These are phyloP conservation scores for Syzygium jambos DNA, from an alignment of 345 rosid species.

Conservation along the genomic window DNA sequence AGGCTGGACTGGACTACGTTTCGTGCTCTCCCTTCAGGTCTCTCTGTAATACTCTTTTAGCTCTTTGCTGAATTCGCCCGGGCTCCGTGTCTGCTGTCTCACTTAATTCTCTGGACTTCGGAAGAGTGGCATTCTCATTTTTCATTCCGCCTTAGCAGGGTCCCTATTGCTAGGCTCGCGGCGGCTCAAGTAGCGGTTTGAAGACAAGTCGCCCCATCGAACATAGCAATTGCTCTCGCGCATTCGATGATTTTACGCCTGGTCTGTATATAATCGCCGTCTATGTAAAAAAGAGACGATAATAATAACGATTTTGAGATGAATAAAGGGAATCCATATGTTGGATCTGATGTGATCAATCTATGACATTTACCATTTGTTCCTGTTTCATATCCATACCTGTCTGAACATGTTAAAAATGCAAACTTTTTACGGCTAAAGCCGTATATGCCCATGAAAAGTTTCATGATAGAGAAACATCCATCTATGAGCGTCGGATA, in stretches of 20 bases:
- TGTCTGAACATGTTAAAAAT: neutral
- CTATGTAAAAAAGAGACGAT: neutral
- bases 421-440: neutral
- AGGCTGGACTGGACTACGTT: conserved; percentile 88
- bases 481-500: neutral
- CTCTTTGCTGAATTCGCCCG: neutral
- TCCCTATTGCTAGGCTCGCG: conserved; percentile 91
- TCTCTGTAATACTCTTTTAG: neutral
- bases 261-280: neutral
- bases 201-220: neutral
- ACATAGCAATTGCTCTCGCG: neutral
- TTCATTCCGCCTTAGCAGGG: conserved; percentile 21
- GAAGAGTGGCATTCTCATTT: neutral
- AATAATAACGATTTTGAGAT: neutral
- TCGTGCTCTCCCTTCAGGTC: conserved; percentile 99
- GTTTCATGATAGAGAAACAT: neutral
- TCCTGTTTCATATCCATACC: neutral
- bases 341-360: neutral
- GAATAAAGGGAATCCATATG: neutral
- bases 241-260: neutral
- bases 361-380: neutral
- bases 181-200: conserved; percentile 75
- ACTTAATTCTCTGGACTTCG: neutral
- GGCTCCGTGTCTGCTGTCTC: neutral
- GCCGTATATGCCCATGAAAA: neutral